Evolutionary conservation across 2,329 filamentous ascomycete species (phyloP).

Genomic region (Fusarium domesticum): DNA sequence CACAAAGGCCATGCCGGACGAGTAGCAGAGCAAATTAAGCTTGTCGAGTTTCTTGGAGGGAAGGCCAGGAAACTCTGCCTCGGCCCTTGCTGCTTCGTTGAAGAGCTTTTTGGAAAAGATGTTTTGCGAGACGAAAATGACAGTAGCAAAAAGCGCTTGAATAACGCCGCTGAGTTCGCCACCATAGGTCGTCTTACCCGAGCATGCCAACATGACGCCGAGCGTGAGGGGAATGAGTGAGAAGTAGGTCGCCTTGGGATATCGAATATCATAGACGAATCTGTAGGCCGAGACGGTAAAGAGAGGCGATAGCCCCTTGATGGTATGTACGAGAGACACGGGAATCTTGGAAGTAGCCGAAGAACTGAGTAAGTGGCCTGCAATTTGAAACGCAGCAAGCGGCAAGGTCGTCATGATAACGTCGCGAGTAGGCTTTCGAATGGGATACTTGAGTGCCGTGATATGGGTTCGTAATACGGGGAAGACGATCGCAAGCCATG

Average conservation of each 20-base stretch:
- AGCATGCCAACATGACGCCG: slow-evolving; percentile 96
- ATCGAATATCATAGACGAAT: slow-evolving; percentile 81
- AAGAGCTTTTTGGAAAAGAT: slow-evolving; percentile 98
- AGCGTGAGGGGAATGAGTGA: slow-evolving; percentile 87
- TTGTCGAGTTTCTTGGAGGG: slow-evolving; percentile 85
- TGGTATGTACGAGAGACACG: slow-evolving; percentile 95
- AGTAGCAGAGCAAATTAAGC: slow-evolving; percentile 93
- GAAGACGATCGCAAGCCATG: slow-evolving; percentile 70
- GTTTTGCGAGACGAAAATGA: slow-evolving; percentile 97
- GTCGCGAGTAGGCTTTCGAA: slow-evolving; percentile 75
- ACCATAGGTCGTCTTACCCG: slow-evolving; percentile 71
- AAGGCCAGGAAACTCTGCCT: slow-evolving; percentile 64
- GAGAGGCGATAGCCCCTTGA: slow-evolving; percentile 93
- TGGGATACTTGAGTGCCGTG: slow-evolving; percentile 78
- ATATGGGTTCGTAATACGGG: slow-evolving; percentile 67
- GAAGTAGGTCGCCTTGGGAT: slow-evolving; percentile 81
- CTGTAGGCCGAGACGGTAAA: slow-evolving; percentile 95
- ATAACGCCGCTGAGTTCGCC: slow-evolving; percentile 88
- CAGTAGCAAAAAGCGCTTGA: slow-evolving; percentile 82
- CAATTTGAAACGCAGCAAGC: slow-evolving; percentile 87
- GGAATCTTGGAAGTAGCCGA: slow-evolving; percentile 93
- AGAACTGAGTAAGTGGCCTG: slow-evolving; percentile 88
- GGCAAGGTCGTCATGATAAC: slow-evolving; percentile 87
- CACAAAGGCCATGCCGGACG: slow-evolving; percentile 87
- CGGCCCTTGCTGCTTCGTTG: slow-evolving; percentile 85